phyloP scores from a whole-genome alignment of 208 protist species.

The Leishmania amazonensis region DNA sequence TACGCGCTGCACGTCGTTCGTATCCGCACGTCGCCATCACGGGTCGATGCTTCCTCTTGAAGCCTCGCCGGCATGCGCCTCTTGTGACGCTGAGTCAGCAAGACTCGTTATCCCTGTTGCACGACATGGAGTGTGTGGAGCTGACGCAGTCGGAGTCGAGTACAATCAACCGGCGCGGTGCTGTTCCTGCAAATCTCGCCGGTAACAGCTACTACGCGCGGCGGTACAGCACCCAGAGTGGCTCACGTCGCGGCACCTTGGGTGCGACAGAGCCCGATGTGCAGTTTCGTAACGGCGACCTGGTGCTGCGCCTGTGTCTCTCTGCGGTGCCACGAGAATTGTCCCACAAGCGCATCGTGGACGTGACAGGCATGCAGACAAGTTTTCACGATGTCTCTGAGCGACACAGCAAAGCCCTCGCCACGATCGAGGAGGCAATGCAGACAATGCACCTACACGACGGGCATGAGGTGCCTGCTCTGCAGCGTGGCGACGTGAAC shows the following conservation, averaged over 20 bases:
- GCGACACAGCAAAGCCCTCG: constrained; percentile 28
- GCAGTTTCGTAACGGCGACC: constrained; percentile 35
- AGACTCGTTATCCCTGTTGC: background rate
- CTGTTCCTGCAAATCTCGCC: constrained; percentile 44
- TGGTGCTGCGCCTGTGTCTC: constrained; percentile 34
- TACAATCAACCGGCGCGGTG: background rate
- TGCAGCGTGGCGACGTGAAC: constrained; percentile 63
- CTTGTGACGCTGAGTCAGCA: background rate
- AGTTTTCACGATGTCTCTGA: constrained; percentile 65
- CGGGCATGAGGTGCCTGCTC: constrained; percentile 73
- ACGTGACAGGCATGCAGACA: constrained; percentile 74
- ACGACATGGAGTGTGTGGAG: constrained; percentile 26
- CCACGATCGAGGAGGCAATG: constrained; percentile 56
- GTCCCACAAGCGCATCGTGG: constrained; percentile 52
- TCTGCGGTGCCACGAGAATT: constrained; percentile 46
- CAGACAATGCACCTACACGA: constrained; percentile 86
- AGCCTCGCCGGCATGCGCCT: background rate
- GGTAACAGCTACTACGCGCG: constrained; percentile 80
- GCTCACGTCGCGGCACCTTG: background rate
- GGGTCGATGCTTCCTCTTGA: constrained; percentile 36
- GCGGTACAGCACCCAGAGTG: constrained; percentile 37
- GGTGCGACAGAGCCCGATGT: background rate
- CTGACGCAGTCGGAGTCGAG: constrained; percentile 9
- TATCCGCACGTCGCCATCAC: constrained; percentile 25
- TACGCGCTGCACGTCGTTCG: background rate